Evolutionary conservation across 192 early-diverging fungal species (phyloP).

Genomic region (Backusella circina): DNA sequence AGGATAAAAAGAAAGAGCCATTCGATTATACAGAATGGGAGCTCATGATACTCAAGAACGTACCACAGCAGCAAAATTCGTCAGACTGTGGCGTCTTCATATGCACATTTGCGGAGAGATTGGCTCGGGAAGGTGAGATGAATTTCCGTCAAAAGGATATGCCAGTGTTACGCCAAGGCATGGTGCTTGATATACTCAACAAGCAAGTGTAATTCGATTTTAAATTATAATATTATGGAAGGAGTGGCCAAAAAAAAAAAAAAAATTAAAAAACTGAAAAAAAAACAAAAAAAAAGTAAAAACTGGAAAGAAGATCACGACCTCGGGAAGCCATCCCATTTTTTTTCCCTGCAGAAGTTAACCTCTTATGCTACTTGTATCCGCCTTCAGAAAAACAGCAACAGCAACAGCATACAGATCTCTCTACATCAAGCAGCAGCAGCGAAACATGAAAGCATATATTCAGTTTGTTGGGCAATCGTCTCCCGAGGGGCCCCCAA

Average conservation of each 20-base stretch:
- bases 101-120: slow-evolving; percentile 80
- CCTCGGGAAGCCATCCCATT: background rate
- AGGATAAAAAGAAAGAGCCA: slow-evolving; percentile 66
- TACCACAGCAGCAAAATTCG: slow-evolving; percentile 82
- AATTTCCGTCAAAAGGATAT: slow-evolving; percentile 75
- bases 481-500: slow-evolving; percentile 49
- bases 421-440: slow-evolving; percentile 1
- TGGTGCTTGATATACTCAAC: slow-evolving; percentile 73
- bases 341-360: background rate
- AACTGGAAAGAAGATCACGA: background rate
- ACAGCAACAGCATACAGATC: background rate
- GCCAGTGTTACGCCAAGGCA: slow-evolving; percentile 62
- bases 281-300: too few relatives aligned
- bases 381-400: background rate
- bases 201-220: too few relatives aligned
- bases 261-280: too few relatives aligned
- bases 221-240: too few relatives aligned
- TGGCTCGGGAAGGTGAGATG: slow-evolving; percentile 54
- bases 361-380: background rate
- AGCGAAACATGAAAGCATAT: slow-evolving; percentile 45
- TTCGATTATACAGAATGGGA: slow-evolving; percentile 70
- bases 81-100: slow-evolving; percentile 97
- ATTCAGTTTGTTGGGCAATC: slow-evolving; percentile 48
- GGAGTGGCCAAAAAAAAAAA: too few relatives aligned
- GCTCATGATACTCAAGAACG: slow-evolving; percentile 56